phyloP scores from a whole-genome alignment of 495 filamentous ascomycete species.

The Pseudevernia furfuracea region DNA sequence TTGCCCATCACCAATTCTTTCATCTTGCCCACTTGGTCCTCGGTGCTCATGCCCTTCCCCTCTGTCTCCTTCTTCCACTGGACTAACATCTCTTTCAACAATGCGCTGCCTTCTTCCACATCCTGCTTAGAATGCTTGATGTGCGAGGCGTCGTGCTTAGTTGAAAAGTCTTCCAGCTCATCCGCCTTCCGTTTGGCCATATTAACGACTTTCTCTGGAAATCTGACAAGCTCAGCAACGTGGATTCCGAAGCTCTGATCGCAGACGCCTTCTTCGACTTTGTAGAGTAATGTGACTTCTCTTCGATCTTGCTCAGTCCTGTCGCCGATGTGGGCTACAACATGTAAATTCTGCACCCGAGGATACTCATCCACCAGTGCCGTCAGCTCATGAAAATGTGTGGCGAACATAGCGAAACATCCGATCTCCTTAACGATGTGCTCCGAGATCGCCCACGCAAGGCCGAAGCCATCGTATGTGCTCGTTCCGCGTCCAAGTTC shows the following conservation, averaged over 20 bases:
- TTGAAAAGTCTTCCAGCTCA: constrained; percentile 89
- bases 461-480: constrained; percentile 96
- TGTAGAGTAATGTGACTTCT: constrained; percentile 93
- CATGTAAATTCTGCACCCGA: constrained; percentile 87
- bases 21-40: constrained; percentile 73
- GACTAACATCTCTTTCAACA: constrained; percentile 77
- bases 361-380: constrained; percentile 76
- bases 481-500: constrained; percentile 97
- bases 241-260: constrained; percentile 98
- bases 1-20: constrained; percentile 69
- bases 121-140: constrained; percentile 70
- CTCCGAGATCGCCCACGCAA: constrained; percentile 97
- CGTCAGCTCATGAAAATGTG: constrained; percentile 97
- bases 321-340: constrained; percentile 87
- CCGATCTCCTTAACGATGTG: constrained; percentile 93
- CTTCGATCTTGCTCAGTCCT: constrained; percentile 43
- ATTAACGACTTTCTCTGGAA: constrained; percentile 92
- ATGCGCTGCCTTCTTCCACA: constrained; percentile 78
- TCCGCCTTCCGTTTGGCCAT: constrained; percentile 98
- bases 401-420: constrained; percentile 90
- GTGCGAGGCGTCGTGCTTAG: constrained; percentile 51
- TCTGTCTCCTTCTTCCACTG: constrained; percentile 85
- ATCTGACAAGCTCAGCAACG: constrained; percentile 95
- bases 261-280: constrained; percentile 88
- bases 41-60: constrained; percentile 53